Base-by-base conservation (phyloP, 306 rosid genomes). In the Senna tora region DNA sequence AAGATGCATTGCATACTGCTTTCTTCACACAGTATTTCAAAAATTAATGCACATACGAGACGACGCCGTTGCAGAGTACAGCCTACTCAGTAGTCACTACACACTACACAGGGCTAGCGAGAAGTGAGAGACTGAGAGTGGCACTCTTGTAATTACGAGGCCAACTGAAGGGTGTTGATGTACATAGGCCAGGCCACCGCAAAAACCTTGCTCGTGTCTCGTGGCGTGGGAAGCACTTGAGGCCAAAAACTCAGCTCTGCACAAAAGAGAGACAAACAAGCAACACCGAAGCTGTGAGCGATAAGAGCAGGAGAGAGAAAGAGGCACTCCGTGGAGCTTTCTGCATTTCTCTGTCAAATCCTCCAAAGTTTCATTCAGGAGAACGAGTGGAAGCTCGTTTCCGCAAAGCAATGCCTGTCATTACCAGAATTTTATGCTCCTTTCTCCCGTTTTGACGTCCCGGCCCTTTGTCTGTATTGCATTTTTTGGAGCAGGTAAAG, bases 401-500 rank as follows among this genome's bases (percentile, higher is more conserved):
- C 38, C 86, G 84, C 92, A 92, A 87, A 85, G 87, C 92, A 85
- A 89, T 87, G 94, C 67, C 86, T 85, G 87, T 72, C 54, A 52
- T 63, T 25, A 79, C 66, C 83, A 66, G 72, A 84, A 82, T 76
- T 77, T 81, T 8, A 79, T 67, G 78, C 71, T 69, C 70, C 16
- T 34, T 60, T 75, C 73, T 54, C 77, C 32, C 79, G 55, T 74
- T 76, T 43, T 13, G 50, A 74, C 81, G 71, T 61, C 70, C 47
- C n/a, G n/a, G n/a, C n/a, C 73, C 50, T 59, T 73, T 75, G 14
- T 47, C 34, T 2, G 8, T 51, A 5, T 73, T 57, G 45, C 57
- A 17, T 36, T 63, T 45, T 72, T 5, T 51, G 47, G 30, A 49
- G 21, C 52, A 47, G 67, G 71, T 60, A 20, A 56, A 73, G 36